Base-by-base conservation (phyloP, 352 stramenopile genomes). In the Pelagophyceae sp. region DNA sequence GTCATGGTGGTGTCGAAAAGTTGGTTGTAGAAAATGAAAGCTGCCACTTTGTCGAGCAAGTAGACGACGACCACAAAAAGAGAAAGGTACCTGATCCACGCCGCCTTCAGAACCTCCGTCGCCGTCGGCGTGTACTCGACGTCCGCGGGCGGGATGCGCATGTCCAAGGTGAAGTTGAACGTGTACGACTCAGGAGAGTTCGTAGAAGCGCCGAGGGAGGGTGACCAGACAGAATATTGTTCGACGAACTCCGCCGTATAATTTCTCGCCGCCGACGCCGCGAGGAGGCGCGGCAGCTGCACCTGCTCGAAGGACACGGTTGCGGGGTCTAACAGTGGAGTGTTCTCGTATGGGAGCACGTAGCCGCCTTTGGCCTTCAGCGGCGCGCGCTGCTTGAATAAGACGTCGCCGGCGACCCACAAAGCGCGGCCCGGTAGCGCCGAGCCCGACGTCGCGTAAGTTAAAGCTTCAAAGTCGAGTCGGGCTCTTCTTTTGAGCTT, bases 391-490 rank as follows among this genome's bases (percentile, higher is more conserved):
- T 91, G 87, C 35, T 85, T 38, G 0, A 92, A 80, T 0, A 78
- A n/a, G n/a, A 91, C 79, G 35, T 92, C 85, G 17, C 89, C 89
- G 32, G 91, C 88, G 38, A 85, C 82, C 54, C 80, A 67, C 0
- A 92, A 76, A 23, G 78, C 76, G 17, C 80, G 71, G 11, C 83
- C 85, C 20, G 82, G 72, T 29, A 90, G 69, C 27, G 80, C 76
- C 20, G 82, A 89, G 11, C 80, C 80, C 75, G 87, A 77, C 3
- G 79, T 83, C 69, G 83, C 77, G 32, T 85, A 79, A 0, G 83
- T 83, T 20, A 91, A 5, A 3, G 83, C 83, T 69, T 93, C 87
- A 85, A 93, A 92, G 37, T 86, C 89, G 31, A 93, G 65, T 64
- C 85, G 83, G 5, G 80, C 85, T 38, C 85, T 83, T 32, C 77